Conservation (phyloP, 177 flowering plant genomes). For the Vitis hybrid region DNA sequence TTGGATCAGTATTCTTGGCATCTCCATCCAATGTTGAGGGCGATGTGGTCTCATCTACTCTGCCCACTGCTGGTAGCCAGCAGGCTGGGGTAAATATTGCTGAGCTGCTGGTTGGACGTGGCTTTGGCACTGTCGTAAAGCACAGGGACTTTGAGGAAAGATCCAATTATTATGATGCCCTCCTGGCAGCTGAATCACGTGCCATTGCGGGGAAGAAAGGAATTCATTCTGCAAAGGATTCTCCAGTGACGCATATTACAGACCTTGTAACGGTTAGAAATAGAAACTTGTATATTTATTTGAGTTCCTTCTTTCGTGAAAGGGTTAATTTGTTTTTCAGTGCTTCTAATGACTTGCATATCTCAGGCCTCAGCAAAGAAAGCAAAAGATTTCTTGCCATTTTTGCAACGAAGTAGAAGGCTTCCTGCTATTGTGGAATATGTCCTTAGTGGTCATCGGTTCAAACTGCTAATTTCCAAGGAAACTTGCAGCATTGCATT, state of each 20-base stretch:
- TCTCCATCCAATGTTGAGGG: conserved; percentile 60
- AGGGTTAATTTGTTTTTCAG: background rate
- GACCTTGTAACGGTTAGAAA: conserved; percentile 70
- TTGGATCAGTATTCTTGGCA: conserved; percentile 83
- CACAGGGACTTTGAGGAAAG: conserved; percentile 97
- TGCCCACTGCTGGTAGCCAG: conserved; percentile 46
- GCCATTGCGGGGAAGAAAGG: conserved; percentile 84
- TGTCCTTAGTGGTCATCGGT: conserved; percentile 97
- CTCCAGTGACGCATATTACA: conserved; percentile 82
- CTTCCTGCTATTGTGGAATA: conserved; percentile 90
- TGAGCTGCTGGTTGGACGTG: conserved; percentile 80
- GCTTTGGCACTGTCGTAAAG: conserved; percentile 76
- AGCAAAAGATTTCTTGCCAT: conserved; percentile 80
- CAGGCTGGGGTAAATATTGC: conserved; percentile 67
- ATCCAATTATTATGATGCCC: conserved; percentile 88
- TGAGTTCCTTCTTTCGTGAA: background rate
- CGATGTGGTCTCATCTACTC: conserved; percentile 46
- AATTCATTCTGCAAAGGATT: conserved; percentile 74
- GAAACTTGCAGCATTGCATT: conserved; percentile 97
- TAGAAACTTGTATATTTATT: background rate
- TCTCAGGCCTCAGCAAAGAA: conserved; percentile 79
- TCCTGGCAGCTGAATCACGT: conserved; percentile 87
- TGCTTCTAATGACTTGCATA: background rate
- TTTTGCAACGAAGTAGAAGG: conserved; percentile 75
- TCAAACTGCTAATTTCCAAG: conserved; percentile 83